Percentiles rank a stretch among this genome's conserved stretches.
Evolutionary conservation across 768 basidiomycete species (phyloP).

Genomic region (Agrocybe praecox): DNA sequence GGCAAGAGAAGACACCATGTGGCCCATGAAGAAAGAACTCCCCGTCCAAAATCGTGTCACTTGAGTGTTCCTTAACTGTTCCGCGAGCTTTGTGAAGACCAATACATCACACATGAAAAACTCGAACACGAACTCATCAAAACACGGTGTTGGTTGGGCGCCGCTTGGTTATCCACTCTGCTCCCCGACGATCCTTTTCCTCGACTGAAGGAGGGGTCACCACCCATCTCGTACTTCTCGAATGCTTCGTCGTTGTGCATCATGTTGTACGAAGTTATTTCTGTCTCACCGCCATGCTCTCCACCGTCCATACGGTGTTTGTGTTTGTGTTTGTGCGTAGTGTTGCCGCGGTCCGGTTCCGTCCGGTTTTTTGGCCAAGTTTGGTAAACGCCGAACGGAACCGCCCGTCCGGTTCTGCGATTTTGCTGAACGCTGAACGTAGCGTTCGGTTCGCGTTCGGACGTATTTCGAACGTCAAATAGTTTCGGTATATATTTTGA

Average conservation of each 20-base stretch:
- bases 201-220: not conserved
- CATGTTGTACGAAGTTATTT: conserved; percentile 3
- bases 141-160: conserved; percentile 7
- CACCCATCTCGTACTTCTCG: conserved; percentile 23
- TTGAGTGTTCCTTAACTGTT: conserved; percentile 1
- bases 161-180: conserved; percentile 8
- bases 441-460: too few species aligned
- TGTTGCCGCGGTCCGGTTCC: too few species aligned
- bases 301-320: conserved; percentile 9
- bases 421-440: too few species aligned
- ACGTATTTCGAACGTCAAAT: too few species aligned
- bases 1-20: not conserved
- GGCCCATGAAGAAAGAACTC: not conserved
- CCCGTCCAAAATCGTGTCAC: not conserved
- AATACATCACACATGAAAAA: too few species aligned
- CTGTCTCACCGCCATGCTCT: not conserved
- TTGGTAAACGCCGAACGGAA: too few species aligned
- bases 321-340: conserved; percentile 19
- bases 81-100: conserved; percentile 14
- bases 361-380: too few species aligned
- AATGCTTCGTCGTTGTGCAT: conserved; percentile 23
- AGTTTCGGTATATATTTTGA: too few species aligned
- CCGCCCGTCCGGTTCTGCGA: too few species aligned
- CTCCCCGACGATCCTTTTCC: not conserved
- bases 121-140: too few species aligned